Evolutionary conservation across 352 stramenopile species (phyloP), one percentile per base, ranked within the genome.

Genomic region (Aphanomyces stellatus): DNA sequence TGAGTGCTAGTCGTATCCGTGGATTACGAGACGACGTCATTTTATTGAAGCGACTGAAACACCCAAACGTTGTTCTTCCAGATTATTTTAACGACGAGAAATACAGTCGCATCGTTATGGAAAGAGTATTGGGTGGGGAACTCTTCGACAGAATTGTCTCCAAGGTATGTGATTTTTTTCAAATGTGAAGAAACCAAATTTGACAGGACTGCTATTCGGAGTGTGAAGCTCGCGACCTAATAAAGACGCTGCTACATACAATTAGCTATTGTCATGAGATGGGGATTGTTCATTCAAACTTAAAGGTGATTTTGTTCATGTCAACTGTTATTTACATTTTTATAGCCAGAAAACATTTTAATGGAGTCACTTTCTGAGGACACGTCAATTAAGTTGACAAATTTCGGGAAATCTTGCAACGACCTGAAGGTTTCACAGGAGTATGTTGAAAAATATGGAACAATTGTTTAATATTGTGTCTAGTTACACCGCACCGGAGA

Each of bases 101-200:
- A 67, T 99, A 96, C 76, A 13, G 24, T 30, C 99, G 99, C 74
- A 78, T 99, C 48, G 94, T 99, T 7, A 98, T 97, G 56, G 94
- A 99, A 76, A 87, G 96, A 35, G 96, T 98, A 73, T 80, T 78
- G 3, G 85, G 85, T 11, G 83, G 82, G 1, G 83, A 94, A 63
- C 76, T 94, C 27, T 94, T 94, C 62, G 85, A 94, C 37, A 75
- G 85, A 15, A 94, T 94, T 65, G 85, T 91, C 34, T 79, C 91
- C 71, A 94, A 92, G 72, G 56, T 64, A 64, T 25, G 40, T 11
- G 37, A 24, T n/a, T 13, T 3, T 37, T 11, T n/a, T 11, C 30
- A 30, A 19, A 11, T 30, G 13, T 19, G 49, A 30, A 37, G 11
- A 27, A 53, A n/a, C 13, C 24, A n/a, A n/a, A 30, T 19, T 1